Evolutionary conservation across 202 grass and related monocot genomes (phyloP).

Genomic region (Schoenoplectus triqueter): DNA sequence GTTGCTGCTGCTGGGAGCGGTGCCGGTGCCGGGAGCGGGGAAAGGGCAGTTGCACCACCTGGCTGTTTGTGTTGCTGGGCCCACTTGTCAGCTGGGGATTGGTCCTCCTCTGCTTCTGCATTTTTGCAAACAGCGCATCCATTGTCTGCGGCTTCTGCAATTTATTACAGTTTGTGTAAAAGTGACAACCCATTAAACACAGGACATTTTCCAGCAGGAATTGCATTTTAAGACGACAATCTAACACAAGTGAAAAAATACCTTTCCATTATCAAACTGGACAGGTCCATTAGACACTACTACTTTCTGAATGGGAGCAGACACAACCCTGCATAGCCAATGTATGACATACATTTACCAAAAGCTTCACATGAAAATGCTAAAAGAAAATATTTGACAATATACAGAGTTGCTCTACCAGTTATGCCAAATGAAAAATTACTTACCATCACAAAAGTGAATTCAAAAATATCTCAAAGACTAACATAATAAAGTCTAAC

Average conservation of each 20-base stretch:
- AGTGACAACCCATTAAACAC: not conserved
- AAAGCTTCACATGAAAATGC: not conserved
- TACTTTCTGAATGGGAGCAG: slow-evolving; percentile 9
- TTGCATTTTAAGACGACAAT: not conserved
- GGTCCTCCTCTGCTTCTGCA: slow-evolving; percentile 63
- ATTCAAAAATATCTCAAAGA: slow-evolving; percentile 24
- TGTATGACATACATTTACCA: not conserved
- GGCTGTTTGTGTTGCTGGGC: slow-evolving; percentile 29
- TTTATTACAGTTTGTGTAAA: not conserved
- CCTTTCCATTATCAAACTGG: slow-evolving; percentile 39
- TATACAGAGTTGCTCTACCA: slow-evolving; percentile 4
- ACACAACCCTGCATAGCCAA: slow-evolving; percentile 6
- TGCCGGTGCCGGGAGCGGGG: slow-evolving; percentile 47
- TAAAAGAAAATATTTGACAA: not conserved
- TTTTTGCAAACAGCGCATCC: slow-evolving; percentile 76
- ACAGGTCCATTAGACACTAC: slow-evolving; percentile 1
- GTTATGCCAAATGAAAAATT: slow-evolving; percentile 7
- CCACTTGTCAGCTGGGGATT: slow-evolving; percentile 47
- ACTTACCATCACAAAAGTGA: slow-evolving; percentile 34
- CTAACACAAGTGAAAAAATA: not conserved
- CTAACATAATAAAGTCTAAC: slow-evolving; percentile 15
- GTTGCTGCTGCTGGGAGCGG: slow-evolving; percentile 31
- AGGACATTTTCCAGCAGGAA: not conserved
- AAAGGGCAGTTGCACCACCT: slow-evolving; percentile 46
- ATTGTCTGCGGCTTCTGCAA: slow-evolving; percentile 61